phyloP scores from a whole-genome alignment of 148 eudicot species.

The Heliosperma pusillum region DNA sequence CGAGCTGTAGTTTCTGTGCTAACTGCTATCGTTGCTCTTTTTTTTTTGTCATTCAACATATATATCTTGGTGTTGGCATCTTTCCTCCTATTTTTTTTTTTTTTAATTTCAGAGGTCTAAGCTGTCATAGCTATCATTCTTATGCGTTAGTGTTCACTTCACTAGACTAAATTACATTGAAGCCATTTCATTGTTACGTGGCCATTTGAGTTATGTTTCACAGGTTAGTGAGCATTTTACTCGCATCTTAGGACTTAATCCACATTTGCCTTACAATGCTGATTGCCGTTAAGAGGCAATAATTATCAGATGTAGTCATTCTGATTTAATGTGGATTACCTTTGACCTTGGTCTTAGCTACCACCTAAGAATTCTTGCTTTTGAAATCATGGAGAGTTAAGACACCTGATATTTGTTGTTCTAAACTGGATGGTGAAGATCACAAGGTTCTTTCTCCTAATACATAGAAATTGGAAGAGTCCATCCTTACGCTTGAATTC shows the following conservation, averaged over 20 bases:
- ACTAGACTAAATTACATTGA: background rate
- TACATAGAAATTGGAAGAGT: background rate
- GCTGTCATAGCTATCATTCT: background rate
- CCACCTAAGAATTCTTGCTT: background rate
- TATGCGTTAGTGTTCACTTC: background rate
- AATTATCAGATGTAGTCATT: background rate
- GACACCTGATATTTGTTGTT: background rate
- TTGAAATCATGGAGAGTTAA: background rate
- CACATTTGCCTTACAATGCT: background rate
- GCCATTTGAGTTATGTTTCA: background rate
- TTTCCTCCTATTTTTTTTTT: background rate
- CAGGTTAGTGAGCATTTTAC: too few species aligned
- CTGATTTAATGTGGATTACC: background rate
- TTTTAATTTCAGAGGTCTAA: background rate
- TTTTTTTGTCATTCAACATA: too few species aligned
- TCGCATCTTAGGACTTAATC: too few species aligned
- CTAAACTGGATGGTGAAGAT: background rate
- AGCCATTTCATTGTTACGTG: background rate
- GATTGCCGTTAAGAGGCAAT: background rate
- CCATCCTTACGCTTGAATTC: background rate
- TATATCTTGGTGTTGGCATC: background rate
- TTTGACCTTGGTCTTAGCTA: background rate
- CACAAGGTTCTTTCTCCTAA: background rate
- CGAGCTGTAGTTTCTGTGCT: conserved; percentile 3
- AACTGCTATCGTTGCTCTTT: background rate